Evolutionary conservation across 2,329 filamentous ascomycete species (phyloP), one percentile per base, ranked within the genome.

Genomic region (Alternaria ethzedia): DNA sequence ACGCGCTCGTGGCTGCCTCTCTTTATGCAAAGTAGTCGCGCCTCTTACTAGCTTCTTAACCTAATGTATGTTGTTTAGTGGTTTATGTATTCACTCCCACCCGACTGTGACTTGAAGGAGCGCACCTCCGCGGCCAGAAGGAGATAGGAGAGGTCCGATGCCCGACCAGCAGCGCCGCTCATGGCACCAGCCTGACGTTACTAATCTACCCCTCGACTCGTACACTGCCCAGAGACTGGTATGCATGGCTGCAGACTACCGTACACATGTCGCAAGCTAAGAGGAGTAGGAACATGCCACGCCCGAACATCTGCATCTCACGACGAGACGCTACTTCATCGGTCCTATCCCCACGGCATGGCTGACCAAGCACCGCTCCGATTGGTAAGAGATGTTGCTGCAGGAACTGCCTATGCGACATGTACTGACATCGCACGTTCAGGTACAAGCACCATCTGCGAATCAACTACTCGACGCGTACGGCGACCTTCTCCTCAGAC

Each of bases 291-390:
- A 87, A 80, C 86, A 90, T 83, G 86, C 87, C 52, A 87, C 86
- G 46, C 83, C 87, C 23, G 83, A 87, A 63, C 88, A 90, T 72
- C 78, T 90, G 44, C 84, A 90, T 77, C 80, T 88, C 68, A 90
- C 88, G 7, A 87, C 84, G 55, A 83, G 86, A 58, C 86, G 88
- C 58, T 86, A 86, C 78, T 90, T 90, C 78, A 88, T 90, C 62
- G 88, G 88, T 1, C 88, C 88, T 36, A 87, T 90, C 36, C 88
- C 10, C 46, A 32, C 13, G 59, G 44, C 61, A 46, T 26, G 46
- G 56, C 72, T 75, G n/a, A 41, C 36, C 36, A 41, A 41, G 36
- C 36, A 41, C n/a, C 36, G 36, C n/a, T 41, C 36, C 36, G 36
- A 41, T 41, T 41, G 36, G 36, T 41, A 41, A 11, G 36, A 41